phyloP scores from a whole-genome alignment of 2,329 filamentous ascomycete species.

The Colletotrichum filicis region DNA sequence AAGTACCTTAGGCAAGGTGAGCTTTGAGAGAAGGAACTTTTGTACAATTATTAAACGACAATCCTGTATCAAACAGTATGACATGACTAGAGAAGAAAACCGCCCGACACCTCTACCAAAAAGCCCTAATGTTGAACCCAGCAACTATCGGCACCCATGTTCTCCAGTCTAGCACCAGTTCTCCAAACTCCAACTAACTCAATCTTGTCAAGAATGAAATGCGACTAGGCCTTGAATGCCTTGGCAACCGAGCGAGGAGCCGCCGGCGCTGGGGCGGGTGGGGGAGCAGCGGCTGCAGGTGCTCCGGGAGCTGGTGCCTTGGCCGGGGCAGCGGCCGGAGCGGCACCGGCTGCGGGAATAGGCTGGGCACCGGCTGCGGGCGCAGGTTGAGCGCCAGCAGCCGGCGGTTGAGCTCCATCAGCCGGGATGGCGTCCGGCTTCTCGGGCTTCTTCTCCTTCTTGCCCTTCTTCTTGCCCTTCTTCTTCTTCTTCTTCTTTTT shows the following conservation, averaged over 20 bases:
- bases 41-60: neutral
- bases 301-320: neutral
- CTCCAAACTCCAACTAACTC: neutral
- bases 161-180: neutral
- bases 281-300: neutral
- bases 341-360: neutral
- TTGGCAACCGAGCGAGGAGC: neutral
- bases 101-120: neutral
- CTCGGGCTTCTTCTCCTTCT: conserved; percentile 33
- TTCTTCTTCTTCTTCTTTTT: conserved; percentile 35
- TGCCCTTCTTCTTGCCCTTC: conserved; percentile 32
- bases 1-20: no score
- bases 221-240: conserved; percentile 3
- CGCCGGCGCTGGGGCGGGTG: neutral
- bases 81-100: neutral
- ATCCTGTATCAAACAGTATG: conserved; percentile 6
- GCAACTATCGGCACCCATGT: neutral
- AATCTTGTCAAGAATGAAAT: neutral
- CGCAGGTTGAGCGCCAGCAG: neutral
- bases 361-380: neutral
- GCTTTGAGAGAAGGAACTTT: neutral
- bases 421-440: conserved; percentile 6
- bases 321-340: neutral
- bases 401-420: neutral
- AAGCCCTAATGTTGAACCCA: conserved; percentile 19